These are phyloP conservation scores for Parachaetomium inaequale DNA, from an alignment of 495 filamentous ascomycete species.

Conservation along the genomic window DNA sequence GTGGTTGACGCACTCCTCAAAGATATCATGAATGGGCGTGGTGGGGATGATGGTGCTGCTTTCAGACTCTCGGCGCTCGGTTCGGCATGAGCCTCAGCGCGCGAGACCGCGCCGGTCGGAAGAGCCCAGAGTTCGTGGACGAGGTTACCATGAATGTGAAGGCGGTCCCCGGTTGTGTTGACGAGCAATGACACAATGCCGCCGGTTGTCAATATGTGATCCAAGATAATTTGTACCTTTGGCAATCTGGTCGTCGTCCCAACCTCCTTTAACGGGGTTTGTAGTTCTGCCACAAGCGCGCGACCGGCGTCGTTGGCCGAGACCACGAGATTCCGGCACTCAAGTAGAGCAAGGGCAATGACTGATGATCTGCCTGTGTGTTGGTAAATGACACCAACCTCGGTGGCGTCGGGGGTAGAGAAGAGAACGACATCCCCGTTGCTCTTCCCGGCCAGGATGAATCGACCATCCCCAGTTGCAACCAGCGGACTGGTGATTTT, in stretches of 20 bases:
- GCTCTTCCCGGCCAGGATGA: slow-evolving; percentile 25
- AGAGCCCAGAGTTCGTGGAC: no score
- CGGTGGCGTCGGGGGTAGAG: slow-evolving; percentile 13
- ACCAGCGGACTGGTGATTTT: slow-evolving; percentile 24
- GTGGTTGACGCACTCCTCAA: not conserved
- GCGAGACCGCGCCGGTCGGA: no score
- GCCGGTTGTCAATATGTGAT: not conserved
- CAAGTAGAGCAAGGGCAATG: slow-evolving; percentile 9
- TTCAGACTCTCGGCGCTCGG: no score
- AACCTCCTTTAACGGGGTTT: not conserved
- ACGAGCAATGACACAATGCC: no score
- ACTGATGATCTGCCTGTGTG: slow-evolving; percentile 20
- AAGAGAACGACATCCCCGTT: slow-evolving; percentile 26
- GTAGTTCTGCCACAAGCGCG: slow-evolving; percentile 16
- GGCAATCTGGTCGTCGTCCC: not conserved
- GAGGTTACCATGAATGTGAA: no score
- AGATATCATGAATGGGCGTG: no score
- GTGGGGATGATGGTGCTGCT: no score
- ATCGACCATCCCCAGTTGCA: slow-evolving; percentile 8
- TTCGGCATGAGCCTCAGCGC: no score
- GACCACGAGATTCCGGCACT: slow-evolving; percentile 14
- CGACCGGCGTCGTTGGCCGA: slow-evolving; percentile 25
- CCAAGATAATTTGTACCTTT: not conserved
- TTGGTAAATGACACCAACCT: slow-evolving; percentile 16
- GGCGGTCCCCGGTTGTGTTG: no score